Evolutionary conservation across 345 rosid species (phyloP).

Genomic region (Gossypium ekmanianum): DNA sequence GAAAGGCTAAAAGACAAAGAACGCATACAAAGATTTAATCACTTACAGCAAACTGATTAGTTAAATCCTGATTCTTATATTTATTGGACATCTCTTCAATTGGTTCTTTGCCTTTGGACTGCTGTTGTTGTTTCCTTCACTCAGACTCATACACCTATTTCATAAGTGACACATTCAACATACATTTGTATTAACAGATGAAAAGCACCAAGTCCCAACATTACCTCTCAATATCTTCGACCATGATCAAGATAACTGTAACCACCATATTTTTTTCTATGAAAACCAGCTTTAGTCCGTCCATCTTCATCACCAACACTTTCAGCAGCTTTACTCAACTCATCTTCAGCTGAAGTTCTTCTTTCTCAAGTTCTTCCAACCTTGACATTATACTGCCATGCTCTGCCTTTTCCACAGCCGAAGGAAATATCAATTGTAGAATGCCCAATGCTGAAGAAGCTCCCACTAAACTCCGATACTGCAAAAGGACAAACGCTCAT

Average conservation of each 20-base stretch:
- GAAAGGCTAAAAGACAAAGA: background rate
- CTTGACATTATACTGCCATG: slow-evolving; percentile 62
- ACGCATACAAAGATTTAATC: slow-evolving; percentile 1
- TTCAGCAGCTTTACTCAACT: slow-evolving; percentile 13
- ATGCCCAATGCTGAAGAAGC: too few relatives aligned
- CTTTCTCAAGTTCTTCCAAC: slow-evolving; percentile 87
- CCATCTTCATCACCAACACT: slow-evolving; percentile 24
- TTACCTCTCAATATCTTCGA: slow-evolving; percentile 39
- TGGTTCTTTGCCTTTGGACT: slow-evolving; percentile 24
- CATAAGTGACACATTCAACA: background rate
- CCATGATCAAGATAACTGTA: slow-evolving; percentile 19
- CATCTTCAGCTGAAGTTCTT: slow-evolving; percentile 59
- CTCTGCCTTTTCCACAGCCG: slow-evolving; percentile 17
- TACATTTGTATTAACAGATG: background rate
- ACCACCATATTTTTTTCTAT: slow-evolving; percentile 14
- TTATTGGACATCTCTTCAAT: slow-evolving; percentile 33
- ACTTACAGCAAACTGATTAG: slow-evolving; percentile 40
- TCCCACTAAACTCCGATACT: too few relatives aligned
- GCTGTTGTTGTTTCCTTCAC: slow-evolving; percentile 22
- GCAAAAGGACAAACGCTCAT: too few relatives aligned
- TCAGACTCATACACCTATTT: slow-evolving; percentile 17
- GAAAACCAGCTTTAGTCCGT: slow-evolving; percentile 17
- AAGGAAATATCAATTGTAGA: too few relatives aligned
- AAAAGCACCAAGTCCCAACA: slow-evolving; percentile 17
- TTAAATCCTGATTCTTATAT: slow-evolving; percentile 23